A percentile compares a stretch with the other conserved stretches of the same genome.
These are phyloP conservation scores for Coemansia sp. DNA, from an alignment of 371 early-diverging fungal species.

Conservation along the genomic window DNA sequence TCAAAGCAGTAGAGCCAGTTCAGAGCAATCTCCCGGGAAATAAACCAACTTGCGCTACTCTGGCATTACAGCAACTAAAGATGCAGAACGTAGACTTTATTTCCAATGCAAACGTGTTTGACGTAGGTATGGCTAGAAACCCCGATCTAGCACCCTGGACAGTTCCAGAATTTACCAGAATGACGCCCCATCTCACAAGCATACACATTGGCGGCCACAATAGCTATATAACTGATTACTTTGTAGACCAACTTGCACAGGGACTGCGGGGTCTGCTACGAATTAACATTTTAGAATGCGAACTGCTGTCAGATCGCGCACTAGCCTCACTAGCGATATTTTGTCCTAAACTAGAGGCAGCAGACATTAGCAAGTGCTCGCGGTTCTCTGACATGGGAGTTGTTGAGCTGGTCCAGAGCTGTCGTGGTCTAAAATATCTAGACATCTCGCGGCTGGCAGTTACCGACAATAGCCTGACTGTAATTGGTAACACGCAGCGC, in stretches of 20 bases:
- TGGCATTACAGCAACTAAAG: slow-evolving; percentile 7
- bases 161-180: slow-evolving; percentile 8
- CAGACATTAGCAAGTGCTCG: slow-evolving; percentile 27
- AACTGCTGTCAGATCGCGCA: slow-evolving; percentile 7
- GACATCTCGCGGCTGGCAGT: slow-evolving; percentile 21
- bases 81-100: slow-evolving; percentile 6
- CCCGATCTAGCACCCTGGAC: not conserved
- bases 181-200: slow-evolving; percentile 14
- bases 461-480: slow-evolving; percentile 11
- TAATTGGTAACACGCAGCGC: slow-evolving; percentile 21
- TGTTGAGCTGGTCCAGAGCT: slow-evolving; percentile 19
- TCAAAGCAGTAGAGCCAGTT: not conserved
- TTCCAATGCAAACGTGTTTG: slow-evolving; percentile 3
- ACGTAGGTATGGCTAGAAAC: slow-evolving; percentile 1
- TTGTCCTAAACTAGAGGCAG: slow-evolving; percentile 14
- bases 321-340: slow-evolving; percentile 20
- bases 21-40: not conserved
- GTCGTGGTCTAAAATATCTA: slow-evolving; percentile 8
- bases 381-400: slow-evolving; percentile 23
- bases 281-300: slow-evolving; percentile 27
- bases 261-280: slow-evolving; percentile 4
- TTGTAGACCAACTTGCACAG: slow-evolving; percentile 17
- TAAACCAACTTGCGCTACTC: not conserved
- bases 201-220: slow-evolving; percentile 26
- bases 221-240: slow-evolving; percentile 18